Conservation (phyloP, 2,329 filamentous ascomycete species). For the Trichophyton schoenleinii region DNA sequence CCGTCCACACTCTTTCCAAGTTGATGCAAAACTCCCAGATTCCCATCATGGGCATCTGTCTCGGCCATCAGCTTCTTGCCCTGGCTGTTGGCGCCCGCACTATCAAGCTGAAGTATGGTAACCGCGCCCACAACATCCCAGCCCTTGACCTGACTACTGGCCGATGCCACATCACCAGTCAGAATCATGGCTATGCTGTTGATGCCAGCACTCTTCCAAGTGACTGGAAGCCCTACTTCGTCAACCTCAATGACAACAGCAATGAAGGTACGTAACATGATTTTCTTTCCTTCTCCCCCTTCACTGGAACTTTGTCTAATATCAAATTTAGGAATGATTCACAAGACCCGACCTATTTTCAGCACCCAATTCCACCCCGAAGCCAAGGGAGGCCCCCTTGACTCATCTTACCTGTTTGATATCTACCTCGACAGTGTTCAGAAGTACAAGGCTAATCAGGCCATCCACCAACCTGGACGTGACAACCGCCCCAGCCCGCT, state of each 20-base stretch:
- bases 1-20: constrained; percentile 80
- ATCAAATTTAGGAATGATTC: constrained; percentile 56
- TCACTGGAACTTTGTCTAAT: background rate
- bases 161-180: constrained; percentile 94
- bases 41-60: constrained; percentile 94
- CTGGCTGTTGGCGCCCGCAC: constrained; percentile 79
- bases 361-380: constrained; percentile 98
- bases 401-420: constrained; percentile 92
- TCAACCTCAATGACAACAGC: constrained; percentile 93
- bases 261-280: constrained; percentile 57
- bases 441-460: constrained; percentile 75
- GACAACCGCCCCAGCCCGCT: constrained; percentile 80
- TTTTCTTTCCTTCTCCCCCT: background rate
- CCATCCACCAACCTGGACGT: constrained; percentile 55
- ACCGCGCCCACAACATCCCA: constrained; percentile 97
- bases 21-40: constrained; percentile 84
- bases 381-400: constrained; percentile 91
- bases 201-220: constrained; percentile 67
- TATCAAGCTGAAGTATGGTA: constrained; percentile 98
- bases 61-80: constrained; percentile 91
- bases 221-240: constrained; percentile 96
- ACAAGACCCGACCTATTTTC: constrained; percentile 93
- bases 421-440: constrained; percentile 84
- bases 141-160: constrained; percentile 88
- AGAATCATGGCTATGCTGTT: constrained; percentile 97